Evolutionary conservation across 2,329 filamentous ascomycete genomes (phyloP), one percentile per base, ranked within the genome.

Genomic region (Botryosphaeria dothidea): DNA sequence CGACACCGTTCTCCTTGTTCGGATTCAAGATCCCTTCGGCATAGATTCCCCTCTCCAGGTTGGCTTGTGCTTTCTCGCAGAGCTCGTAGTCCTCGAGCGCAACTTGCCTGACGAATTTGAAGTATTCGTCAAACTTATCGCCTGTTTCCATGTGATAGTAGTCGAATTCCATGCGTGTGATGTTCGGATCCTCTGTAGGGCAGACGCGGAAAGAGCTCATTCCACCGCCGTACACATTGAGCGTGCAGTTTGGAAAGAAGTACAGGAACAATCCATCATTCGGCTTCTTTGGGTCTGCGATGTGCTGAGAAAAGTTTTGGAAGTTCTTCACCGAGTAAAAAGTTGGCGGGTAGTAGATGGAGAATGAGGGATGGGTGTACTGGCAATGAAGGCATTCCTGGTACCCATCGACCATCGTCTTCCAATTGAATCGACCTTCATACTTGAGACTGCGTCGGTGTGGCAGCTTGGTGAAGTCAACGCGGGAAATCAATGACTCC

Each of bases 381-480:
- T 84, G 81, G 74, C 84, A 86, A 71, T 86, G 84, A 21, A 86
- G 78, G 67, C 85, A 87, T 72, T 86, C 85, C 71, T 86, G 84
- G 67, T 84, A 86, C 7, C 84, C 84, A 66, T 86, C 84, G 25
- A 86, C 83, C 83, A 86, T 86, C 0, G 84, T 85, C 70, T 86
- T 86, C 84, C 84, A 86, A 71, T 87, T 87, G 76, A 86, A 86
- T 0, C 79, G 78, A 3, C 85, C 84, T 58, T 83, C 79, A 64
- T 86, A 87, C n/a, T 79, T 80, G 67, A 86, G 83, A 48, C 82
- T 83, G 23, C 80, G 79, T 3, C 83, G 78, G 67, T 85, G 78
- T 0, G 83, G 83, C 2, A 85, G 75, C 63, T 81, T 78, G 3
- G 83, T 85, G 69, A 86, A 87, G 65, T 86, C 82, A 3, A 86